Evolutionary conservation across 805 yeast species (phyloP), one percentile per base, ranked within the genome.

Genomic region (Danielia oregonensis): DNA sequence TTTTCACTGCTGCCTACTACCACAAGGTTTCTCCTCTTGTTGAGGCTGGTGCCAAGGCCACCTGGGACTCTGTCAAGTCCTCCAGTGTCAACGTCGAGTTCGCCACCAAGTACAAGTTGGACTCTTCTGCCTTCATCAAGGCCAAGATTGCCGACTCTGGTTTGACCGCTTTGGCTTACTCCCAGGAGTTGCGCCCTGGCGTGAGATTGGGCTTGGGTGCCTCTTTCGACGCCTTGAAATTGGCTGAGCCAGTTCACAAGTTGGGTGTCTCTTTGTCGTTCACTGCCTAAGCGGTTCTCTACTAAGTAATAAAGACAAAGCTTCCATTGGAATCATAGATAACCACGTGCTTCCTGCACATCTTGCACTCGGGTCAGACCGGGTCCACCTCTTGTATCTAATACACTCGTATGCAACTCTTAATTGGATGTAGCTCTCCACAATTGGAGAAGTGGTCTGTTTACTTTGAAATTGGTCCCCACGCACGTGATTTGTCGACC

Each of bases 21-120:
- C 97, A 93, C 82, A 84, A 78, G 69, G 95, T 93, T 46, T 78
- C 88, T 54, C 86, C 94, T 49, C 68, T 72, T 54, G 86, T 91
- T 54, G 96, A 93, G 78, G 95, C 88, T 55, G 98, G 97, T 74
- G 95, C 97, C 59, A 89, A 86, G 77, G 96, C 96, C 57, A 81
- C 93, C 50, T 86, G 91, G 80, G 96, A 88, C 73, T 80, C 95
- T 46, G 78, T 88, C 51, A 76, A 85, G 63, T 70, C 77, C 53
- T 74, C 82, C 64, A 82, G 79, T 59, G 96, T 89, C 55, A 86
- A 83, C 58, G 80, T 93, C 57, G 98, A 93, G 77, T 84, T 89
- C 49, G 97, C 96, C 55, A 79, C 96, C 65, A 91, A 87, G 79
- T 91, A 91, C 79, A 70, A 74, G 52, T 80, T 94, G 61, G 98